phyloP scores from a whole-genome alignment of 208 protist species.

The Leishmania major region DNA sequence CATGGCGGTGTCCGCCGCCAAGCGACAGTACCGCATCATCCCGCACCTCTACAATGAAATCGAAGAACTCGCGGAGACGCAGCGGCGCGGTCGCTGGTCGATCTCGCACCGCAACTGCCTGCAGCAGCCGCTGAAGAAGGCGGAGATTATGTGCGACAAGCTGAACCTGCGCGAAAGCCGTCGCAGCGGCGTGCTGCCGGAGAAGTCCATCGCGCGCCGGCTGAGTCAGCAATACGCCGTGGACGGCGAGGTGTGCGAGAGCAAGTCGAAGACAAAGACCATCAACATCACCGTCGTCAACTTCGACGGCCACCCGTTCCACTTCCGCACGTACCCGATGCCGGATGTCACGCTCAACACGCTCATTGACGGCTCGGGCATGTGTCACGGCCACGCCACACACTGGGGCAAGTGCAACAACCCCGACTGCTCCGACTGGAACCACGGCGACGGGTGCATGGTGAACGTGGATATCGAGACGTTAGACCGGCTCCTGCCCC shows the following conservation, averaged over 20 bases:
- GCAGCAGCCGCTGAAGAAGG: constrained; percentile 85
- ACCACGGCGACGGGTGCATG: constrained; percentile 89
- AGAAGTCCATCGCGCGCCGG: constrained; percentile 85
- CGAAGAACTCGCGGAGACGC: constrained; percentile 87
- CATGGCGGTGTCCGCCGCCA: constrained; percentile 2
- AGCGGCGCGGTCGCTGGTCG: constrained; percentile 77
- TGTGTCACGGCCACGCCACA: constrained; percentile 83
- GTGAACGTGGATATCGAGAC: constrained; percentile 93
- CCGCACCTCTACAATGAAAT: constrained; percentile 87
- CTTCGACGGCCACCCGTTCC: constrained; percentile 90
- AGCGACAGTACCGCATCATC: constrained; percentile 77
- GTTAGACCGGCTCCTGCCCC: constrained; percentile 76
- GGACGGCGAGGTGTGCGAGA: constrained; percentile 78
- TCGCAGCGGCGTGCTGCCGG: constrained; percentile 72
- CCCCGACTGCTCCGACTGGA: constrained; percentile 87
- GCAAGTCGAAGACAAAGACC: constrained; percentile 72
- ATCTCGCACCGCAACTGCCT: constrained; percentile 85
- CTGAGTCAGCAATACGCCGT: constrained; percentile 86
- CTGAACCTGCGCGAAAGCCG: constrained; percentile 86
- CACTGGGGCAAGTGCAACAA: constrained; percentile 92
- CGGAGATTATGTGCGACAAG: constrained; percentile 88
- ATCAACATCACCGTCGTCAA: constrained; percentile 89
- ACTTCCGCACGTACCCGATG: constrained; percentile 90
- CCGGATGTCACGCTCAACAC: constrained; percentile 91
- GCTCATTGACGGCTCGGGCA: constrained; percentile 89